Conservation (phyloP, 2,329 filamentous ascomycete species). For the Chrysoporthe austroafricana region DNA sequence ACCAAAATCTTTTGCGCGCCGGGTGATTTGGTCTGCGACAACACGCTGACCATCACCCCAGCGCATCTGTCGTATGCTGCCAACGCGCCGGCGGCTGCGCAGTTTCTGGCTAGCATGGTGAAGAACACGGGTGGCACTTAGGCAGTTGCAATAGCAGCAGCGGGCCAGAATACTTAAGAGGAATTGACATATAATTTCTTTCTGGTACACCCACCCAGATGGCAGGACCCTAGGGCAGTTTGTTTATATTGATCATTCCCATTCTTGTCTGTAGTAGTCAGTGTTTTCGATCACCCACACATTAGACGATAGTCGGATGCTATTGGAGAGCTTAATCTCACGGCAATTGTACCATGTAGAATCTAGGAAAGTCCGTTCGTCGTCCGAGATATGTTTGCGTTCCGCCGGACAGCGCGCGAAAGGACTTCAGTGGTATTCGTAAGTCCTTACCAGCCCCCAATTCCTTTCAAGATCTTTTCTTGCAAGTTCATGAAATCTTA, state of each 20-base stretch:
- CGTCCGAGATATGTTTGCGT: no score
- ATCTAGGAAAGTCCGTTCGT: no score
- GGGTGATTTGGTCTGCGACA: constrained; percentile 36
- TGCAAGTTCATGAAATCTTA: no score
- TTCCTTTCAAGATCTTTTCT: no score
- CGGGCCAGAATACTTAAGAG: neutral
- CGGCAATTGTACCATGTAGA: no score
- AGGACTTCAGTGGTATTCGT: no score
- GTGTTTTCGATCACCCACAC: no score
- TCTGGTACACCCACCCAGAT: neutral
- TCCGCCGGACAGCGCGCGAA: no score
- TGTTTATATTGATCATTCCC: neutral
- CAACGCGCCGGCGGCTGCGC: constrained; percentile 30
- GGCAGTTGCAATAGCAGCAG: neutral
- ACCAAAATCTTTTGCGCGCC: constrained; percentile 34
- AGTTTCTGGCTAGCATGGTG: constrained; percentile 31
- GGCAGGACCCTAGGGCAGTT: neutral
- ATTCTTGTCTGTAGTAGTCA: neutral
- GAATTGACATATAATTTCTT: neutral
- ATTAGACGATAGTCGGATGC: no score
- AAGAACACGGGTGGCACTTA: neutral
- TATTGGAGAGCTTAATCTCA: no score
- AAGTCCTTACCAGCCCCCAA: no score
- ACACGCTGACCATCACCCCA: constrained; percentile 32
- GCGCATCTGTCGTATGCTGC: constrained; percentile 34